A percentile compares a stretch with the other conserved stretches of the same genome.
Conservation (phyloP, 2,329 filamentous ascomycete genomes). For the Colletotrichum acutatum region DNA sequence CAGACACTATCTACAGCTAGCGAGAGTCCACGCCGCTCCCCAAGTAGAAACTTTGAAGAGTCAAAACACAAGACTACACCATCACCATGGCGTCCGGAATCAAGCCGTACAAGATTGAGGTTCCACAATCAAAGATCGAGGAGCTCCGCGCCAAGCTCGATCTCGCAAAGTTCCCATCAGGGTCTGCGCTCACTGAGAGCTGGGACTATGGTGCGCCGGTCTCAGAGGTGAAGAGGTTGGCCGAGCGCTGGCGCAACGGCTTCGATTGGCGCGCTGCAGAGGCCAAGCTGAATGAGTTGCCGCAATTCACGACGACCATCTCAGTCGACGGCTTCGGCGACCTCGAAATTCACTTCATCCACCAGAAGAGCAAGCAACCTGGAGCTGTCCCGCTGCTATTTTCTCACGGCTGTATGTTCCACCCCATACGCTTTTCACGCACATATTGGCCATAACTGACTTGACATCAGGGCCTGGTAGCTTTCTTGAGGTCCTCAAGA, state of each 20-base stretch:
- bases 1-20: background rate
- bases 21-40: background rate
- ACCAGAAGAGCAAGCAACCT: constrained; percentile 61
- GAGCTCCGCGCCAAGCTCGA: constrained; percentile 46
- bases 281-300: constrained; percentile 65
- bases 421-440: background rate
- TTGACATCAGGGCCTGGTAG: constrained; percentile 66
- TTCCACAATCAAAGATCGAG: constrained; percentile 45
- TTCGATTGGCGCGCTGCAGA: constrained; percentile 74
- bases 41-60: background rate
- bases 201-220: constrained; percentile 46
- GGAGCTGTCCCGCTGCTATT: constrained; percentile 74
- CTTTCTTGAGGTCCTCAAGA: constrained; percentile 73
- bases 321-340: constrained; percentile 67
- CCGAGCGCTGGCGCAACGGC: constrained; percentile 51
- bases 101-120: constrained; percentile 47
- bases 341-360: constrained; percentile 72
- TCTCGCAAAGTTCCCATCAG: constrained; percentile 42
- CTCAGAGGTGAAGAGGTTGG: constrained; percentile 48
- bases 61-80: background rate
- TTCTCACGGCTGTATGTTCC: constrained; percentile 67
- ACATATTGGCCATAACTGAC: background rate
- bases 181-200: constrained; percentile 47
- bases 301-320: constrained; percentile 66
- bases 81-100: constrained; percentile 35